Percentiles rank a stretch among this genome's conserved stretches.
Conservation (phyloP, 1,139 yeast species). For the Candida anutae region DNA sequence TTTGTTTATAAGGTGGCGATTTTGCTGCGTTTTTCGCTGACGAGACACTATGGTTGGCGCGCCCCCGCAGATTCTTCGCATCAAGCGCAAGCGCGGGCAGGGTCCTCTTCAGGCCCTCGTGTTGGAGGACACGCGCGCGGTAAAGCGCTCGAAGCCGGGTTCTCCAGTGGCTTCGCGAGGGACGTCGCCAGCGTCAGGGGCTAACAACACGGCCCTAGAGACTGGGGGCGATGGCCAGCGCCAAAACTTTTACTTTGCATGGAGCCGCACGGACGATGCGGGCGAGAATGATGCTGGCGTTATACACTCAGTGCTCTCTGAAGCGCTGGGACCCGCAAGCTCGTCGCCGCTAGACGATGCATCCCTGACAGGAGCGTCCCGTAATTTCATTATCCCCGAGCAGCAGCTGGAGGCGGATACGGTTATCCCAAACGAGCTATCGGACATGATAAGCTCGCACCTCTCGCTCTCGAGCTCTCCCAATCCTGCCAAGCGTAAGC, state of each 20-base stretch:
- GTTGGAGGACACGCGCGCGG: conserved; percentile 28
- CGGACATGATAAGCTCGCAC: conserved; percentile 61
- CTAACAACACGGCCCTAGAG: no score
- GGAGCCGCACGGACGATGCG: conserved; percentile 56
- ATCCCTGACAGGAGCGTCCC: conserved; percentile 8
- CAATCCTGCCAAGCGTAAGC: conserved; percentile 4
- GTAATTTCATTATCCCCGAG: conserved; percentile 28
- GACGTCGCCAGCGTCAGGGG: conserved; percentile 13
- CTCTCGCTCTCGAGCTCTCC: conserved; percentile 20
- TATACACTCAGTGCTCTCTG: conserved; percentile 14
- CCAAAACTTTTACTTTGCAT: conserved; percentile 40
- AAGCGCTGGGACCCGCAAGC: conserved; percentile 5
- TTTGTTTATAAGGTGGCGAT: background rate
- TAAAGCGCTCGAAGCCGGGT: conserved; percentile 39
- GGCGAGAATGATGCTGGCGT: conserved; percentile 10
- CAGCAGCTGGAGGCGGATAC: conserved; percentile 32
- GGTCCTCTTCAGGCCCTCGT: conserved; percentile 80
- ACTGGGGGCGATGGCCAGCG: conserved; percentile 8
- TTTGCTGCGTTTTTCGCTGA: background rate
- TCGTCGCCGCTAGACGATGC: conserved; percentile 1
- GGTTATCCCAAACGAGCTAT: conserved; percentile 48
- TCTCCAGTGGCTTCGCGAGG: conserved; percentile 21
- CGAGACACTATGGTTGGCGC: conserved; percentile 5
- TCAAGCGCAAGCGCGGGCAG: conserved; percentile 78
- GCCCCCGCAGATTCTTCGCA: conserved; percentile 60